These are phyloP conservation scores for Sugiyamaella boreocaroliniensis DNA, from an alignment of 805 yeast genomes.

Conservation along the genomic window DNA sequence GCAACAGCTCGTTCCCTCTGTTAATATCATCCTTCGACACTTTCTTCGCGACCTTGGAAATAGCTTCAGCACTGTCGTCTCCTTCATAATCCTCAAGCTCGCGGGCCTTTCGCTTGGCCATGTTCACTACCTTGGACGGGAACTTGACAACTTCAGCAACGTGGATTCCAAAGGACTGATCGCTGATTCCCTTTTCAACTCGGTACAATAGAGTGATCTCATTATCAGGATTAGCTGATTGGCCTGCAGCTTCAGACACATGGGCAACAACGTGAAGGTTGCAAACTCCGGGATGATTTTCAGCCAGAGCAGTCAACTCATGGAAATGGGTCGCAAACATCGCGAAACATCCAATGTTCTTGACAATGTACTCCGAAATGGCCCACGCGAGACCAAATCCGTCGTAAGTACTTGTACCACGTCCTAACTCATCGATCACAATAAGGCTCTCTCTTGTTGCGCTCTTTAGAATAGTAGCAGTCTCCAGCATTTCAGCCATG, in stretches of 20 bases:
- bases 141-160: conserved; percentile 95
- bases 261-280: conserved; percentile 94
- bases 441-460: conserved; percentile 75
- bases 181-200: conserved; percentile 95
- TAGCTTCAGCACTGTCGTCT: conserved; percentile 32
- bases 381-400: conserved; percentile 99
- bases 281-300: conserved; percentile 50
- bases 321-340: conserved; percentile 97
- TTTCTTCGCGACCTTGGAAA: conserved; percentile 38
- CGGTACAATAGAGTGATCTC: conserved; percentile 85
- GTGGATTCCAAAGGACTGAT: conserved; percentile 94
- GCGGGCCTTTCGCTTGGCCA: conserved; percentile 92
- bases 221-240: conserved; percentile 29
- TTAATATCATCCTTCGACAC: conserved; percentile 47
- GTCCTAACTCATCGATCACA: conserved; percentile 89
- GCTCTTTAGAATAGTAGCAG: conserved; percentile 75
- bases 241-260: conserved; percentile 36
- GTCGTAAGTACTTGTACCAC: conserved; percentile 91
- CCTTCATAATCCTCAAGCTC: conserved; percentile 65
- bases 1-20: conserved; percentile 46
- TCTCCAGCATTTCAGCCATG: conserved; percentile 94
- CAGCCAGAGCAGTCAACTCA: conserved; percentile 78
- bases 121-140: conserved; percentile 79
- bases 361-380: conserved; percentile 77
- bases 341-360: conserved; percentile 65